Evolutionary conservation across 768 basidiomycete species (phyloP).

Genomic region (Boletus rufocinnamomeus): DNA sequence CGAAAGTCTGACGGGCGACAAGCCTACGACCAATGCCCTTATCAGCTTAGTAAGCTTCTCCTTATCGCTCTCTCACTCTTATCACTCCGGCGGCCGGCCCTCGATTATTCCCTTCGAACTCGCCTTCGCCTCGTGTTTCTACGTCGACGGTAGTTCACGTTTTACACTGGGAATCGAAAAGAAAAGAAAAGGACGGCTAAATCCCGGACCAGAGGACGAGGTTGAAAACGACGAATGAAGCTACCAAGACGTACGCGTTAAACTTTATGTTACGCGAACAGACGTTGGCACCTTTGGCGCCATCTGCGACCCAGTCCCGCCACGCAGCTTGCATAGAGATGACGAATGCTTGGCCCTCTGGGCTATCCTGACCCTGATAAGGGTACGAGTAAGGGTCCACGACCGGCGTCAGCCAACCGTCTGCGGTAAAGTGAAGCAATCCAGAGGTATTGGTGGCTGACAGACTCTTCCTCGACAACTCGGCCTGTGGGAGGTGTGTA

Average conservation of each 20-base stretch:
- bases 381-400: constrained; percentile 67
- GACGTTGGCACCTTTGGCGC: constrained; percentile 52
- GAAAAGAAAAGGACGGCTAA: background rate
- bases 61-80: too few relatives aligned
- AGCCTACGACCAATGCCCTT: too few relatives aligned
- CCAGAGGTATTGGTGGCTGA: constrained; percentile 24
- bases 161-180: too few relatives aligned
- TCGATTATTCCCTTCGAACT: too few relatives aligned
- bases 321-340: constrained; percentile 74
- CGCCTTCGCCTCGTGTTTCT: too few relatives aligned
- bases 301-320: constrained; percentile 67
- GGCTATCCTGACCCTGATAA: constrained; percentile 51
- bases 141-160: too few relatives aligned
- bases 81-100: too few relatives aligned
- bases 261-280: background rate
- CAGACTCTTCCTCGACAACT: constrained; percentile 48
- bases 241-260: background rate
- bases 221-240: background rate
- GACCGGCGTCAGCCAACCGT: constrained; percentile 74
- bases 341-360: constrained; percentile 82
- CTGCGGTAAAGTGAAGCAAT: constrained; percentile 50
- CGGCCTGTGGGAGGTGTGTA: constrained; percentile 57
- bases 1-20: too few relatives aligned
- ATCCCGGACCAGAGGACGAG: background rate
- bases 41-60: too few relatives aligned